A percentile compares a stretch with the other conserved stretches of the same genome.
These are phyloP conservation scores for Moricandia arvensis DNA, from an alignment of 345 rosid species.

Conservation along the genomic window DNA sequence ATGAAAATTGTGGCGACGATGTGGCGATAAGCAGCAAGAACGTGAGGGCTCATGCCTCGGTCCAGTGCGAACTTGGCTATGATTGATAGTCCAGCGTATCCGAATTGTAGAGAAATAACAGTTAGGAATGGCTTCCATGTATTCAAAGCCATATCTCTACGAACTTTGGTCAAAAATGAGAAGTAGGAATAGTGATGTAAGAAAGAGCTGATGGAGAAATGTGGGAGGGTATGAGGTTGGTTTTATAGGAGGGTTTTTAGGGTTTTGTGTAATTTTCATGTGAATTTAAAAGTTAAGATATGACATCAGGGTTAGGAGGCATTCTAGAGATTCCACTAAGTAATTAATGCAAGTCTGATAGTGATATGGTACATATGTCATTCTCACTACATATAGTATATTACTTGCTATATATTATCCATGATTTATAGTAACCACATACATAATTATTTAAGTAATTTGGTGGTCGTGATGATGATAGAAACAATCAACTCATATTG, in stretches of 20 bases:
- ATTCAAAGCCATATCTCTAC: constrained; percentile 24
- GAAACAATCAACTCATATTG: constrained; percentile 31
- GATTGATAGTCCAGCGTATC: constrained; percentile 55
- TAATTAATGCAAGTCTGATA: constrained; percentile 33
- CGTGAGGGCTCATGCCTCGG: constrained; percentile 68
- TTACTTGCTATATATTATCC: not conserved
- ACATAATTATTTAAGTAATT: constrained; percentile 17
- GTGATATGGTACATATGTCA: constrained; percentile 24
- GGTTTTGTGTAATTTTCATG: not conserved
- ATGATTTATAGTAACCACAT: constrained; percentile 12
- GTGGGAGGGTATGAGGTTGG: constrained; percentile 25
- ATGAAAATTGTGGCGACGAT: constrained; percentile 56
- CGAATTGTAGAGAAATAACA: constrained; percentile 60
- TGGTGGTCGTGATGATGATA: constrained; percentile 36
- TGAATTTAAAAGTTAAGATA: not conserved
- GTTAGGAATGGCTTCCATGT: constrained; percentile 56
- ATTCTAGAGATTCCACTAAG: constrained; percentile 38
- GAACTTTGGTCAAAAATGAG: constrained; percentile 8
- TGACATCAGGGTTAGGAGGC: constrained; percentile 23
- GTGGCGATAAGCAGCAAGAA: constrained; percentile 71
- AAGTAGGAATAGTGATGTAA: constrained; percentile 13
- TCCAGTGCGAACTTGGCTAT: constrained; percentile 52
- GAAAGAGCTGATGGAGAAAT: constrained; percentile 40
- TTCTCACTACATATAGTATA: constrained; percentile 9
- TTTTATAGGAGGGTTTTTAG: constrained; percentile 28